These are phyloP conservation scores for Elongisporangium prolatum DNA, from an alignment of 352 stramenopile genomes.

Conservation along the genomic window DNA sequence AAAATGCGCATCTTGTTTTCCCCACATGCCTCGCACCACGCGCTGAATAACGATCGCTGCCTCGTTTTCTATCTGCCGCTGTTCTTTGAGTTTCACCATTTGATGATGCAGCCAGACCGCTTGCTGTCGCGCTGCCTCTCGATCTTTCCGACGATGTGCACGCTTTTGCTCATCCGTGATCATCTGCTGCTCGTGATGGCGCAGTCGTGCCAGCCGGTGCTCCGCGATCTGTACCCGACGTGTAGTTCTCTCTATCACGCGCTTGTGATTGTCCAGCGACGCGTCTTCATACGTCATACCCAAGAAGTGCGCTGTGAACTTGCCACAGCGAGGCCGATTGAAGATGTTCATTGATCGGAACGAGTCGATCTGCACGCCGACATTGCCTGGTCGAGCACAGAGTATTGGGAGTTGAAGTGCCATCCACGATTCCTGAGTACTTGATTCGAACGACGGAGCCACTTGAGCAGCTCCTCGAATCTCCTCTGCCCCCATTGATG, in stretches of 20 bases:
- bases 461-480: slow-evolving; percentile 9
- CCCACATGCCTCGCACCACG: slow-evolving; percentile 29
- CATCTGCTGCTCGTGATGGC: slow-evolving; percentile 36
- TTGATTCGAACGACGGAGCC: background rate
- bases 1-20: slow-evolving; percentile 6
- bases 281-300: slow-evolving; percentile 58
- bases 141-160: slow-evolving; percentile 27
- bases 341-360: slow-evolving; percentile 58
- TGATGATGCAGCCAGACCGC: slow-evolving; percentile 47
- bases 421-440: slow-evolving; percentile 5
- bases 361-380: slow-evolving; percentile 74
- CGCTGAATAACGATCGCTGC: slow-evolving; percentile 42
- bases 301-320: slow-evolving; percentile 71
- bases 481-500: slow-evolving; percentile 24
- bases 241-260: slow-evolving; percentile 51
- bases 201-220: slow-evolving; percentile 44
- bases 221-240: slow-evolving; percentile 33
- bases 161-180: slow-evolving; percentile 33
- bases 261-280: slow-evolving; percentile 67
- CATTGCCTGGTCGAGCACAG: slow-evolving; percentile 56
- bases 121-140: slow-evolving; percentile 35
- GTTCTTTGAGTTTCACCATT: slow-evolving; percentile 34
- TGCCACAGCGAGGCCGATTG: slow-evolving; percentile 42
- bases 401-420: slow-evolving; percentile 41
- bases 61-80: slow-evolving; percentile 28